Evolutionary conservation across 2,329 filamentous ascomycete species (phyloP).

Genomic region (Lachnellula suecica): DNA sequence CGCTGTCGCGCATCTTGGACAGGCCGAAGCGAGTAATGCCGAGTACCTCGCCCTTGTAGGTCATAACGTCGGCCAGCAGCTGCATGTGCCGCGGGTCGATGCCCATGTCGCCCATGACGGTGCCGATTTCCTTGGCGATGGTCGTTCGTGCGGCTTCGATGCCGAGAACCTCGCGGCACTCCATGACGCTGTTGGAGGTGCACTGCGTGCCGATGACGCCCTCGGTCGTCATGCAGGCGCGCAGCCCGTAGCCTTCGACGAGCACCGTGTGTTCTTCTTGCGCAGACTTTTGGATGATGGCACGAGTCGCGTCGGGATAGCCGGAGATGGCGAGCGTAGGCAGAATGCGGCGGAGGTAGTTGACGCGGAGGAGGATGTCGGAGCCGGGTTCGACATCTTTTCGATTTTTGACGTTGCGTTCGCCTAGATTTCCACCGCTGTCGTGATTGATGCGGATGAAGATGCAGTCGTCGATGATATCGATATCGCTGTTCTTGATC

Average conservation of each 20-base stretch:
- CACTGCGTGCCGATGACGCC: constrained; percentile 79
- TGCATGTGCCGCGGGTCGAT: constrained; percentile 99
- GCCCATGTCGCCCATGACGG: constrained; percentile 90
- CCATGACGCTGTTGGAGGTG: constrained; percentile 85
- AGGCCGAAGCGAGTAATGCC: constrained; percentile 96
- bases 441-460: constrained; percentile 67
- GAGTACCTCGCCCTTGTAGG: constrained; percentile 94
- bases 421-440: constrained; percentile 40
- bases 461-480: constrained; percentile 62
- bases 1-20: constrained; percentile 92
- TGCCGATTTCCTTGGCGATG: constrained; percentile 83
- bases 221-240: constrained; percentile 87
- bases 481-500: constrained; percentile 64
- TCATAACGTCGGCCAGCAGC: constrained; percentile 96
- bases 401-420: constrained; percentile 25
- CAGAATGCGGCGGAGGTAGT: constrained; percentile 79
- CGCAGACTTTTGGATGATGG: constrained; percentile 83
- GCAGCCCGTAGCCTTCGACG: constrained; percentile 92
- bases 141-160: constrained; percentile 92
- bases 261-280: constrained; percentile 68
- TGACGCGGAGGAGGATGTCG: constrained; percentile 74
- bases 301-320: constrained; percentile 80
- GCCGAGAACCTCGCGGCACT: constrained; percentile 81
- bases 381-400: constrained; percentile 51
- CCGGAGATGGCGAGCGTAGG: constrained; percentile 86